Evolutionary conservation across 2,329 filamentous ascomycete genomes (phyloP), one percentile per base, ranked within the genome.

Genomic region (Elsinoe perseae): DNA sequence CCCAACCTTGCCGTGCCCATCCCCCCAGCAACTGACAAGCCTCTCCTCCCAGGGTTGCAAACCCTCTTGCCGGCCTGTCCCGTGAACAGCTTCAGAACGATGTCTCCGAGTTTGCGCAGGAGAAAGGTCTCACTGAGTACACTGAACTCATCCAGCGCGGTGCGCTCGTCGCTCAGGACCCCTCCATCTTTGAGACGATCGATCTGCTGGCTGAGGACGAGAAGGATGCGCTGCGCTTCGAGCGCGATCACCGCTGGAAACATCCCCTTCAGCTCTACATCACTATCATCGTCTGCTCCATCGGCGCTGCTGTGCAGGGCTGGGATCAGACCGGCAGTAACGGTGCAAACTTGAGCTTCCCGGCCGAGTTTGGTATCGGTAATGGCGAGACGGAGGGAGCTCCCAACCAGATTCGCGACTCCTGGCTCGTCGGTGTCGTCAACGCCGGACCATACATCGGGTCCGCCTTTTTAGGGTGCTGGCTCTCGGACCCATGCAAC

Each of bases 91-190:
- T 84, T 6, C 69, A 83, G 56, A 65, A 67, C 34, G 73, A 82
- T 53, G 83, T 83, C 28, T 76, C 82, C 53, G 73, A 74, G n/a
- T 88, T 87, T 64, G 84, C 83, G 36, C 72, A 73, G 12, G 71
- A 77, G 40, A 80, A 85, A 61, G 76, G 76, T 21, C 74, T 90
- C 23, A 69, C 72, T 1, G 79, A 85, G 55, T 77, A 85, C 61
- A 70, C 81, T 2, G 70, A 73, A 2, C 65, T 85, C 14, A 75
- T 90, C 53, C 75, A 79, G 53, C 85, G 84, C 63, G 87, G 86
- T 28, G 87, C 87, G 5, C 74, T 91, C 12, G 78, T 89, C 18
- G 87, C 87, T 2, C 84, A 87, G 67, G 81, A 84, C 63, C 85
- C 85, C 0, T 72, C 73, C 8, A 75, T 76, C 34, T 86, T 77